phyloP scores from a whole-genome alignment of 176 grass and related monocot species.

The Bothriochloa decipiens region DNA sequence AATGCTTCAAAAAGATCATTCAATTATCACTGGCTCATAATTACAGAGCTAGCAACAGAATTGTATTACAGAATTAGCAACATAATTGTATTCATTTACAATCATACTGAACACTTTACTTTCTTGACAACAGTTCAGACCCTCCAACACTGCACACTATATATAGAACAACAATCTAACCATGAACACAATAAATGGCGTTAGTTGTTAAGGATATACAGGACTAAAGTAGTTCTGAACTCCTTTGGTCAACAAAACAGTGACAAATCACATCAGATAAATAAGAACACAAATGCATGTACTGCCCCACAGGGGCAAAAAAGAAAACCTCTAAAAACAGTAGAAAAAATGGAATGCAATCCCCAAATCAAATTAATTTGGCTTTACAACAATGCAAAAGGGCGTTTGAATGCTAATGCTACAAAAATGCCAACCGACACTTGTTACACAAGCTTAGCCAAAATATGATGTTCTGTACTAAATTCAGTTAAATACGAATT shows the following conservation, averaged over 20 bases:
- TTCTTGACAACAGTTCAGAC: background rate
- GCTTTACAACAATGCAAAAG: background rate
- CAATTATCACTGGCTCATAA: background rate
- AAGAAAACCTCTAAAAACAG: background rate
- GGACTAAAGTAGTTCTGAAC: background rate
- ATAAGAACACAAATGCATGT: background rate
- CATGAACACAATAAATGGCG: background rate
- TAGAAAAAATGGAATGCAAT: too few relatives aligned
- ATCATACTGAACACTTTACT: background rate
- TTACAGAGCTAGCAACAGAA: conserved; percentile 42
- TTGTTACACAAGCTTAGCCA: background rate
- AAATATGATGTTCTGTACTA: background rate
- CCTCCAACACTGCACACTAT: background rate
- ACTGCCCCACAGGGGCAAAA: background rate
- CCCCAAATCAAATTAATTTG: background rate
- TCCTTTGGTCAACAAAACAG: background rate
- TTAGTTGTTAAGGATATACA: background rate
- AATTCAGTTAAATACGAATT: background rate
- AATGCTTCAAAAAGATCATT: background rate
- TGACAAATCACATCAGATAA: background rate
- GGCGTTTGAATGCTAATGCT: background rate
- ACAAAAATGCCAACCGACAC: too few relatives aligned
- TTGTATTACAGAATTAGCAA: background rate
- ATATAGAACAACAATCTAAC: background rate
- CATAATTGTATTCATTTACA: background rate